phyloP scores from a whole-genome alignment of 345 rosid species.

The Citrus maxima region DNA sequence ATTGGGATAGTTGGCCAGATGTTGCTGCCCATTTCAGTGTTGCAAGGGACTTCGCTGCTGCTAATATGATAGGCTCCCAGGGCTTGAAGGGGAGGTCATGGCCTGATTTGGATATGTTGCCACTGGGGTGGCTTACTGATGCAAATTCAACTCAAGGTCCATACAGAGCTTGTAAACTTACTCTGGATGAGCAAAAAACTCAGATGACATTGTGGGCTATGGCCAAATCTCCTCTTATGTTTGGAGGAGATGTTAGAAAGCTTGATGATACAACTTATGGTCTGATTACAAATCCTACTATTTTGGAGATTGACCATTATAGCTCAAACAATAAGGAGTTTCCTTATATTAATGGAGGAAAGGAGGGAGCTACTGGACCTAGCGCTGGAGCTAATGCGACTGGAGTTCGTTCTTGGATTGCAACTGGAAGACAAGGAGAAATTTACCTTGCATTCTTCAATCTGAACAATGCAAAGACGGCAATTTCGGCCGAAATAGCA shows the following conservation, averaged over 20 bases:
- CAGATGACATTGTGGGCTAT: slow-evolving; percentile 95
- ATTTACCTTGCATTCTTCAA: slow-evolving; percentile 59
- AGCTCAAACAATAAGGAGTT: slow-evolving; percentile 80
- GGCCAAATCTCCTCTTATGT: slow-evolving; percentile 87
- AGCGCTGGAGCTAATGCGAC: slow-evolving; percentile 6
- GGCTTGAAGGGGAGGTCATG: slow-evolving; percentile 75
- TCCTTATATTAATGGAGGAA: slow-evolving; percentile 32
- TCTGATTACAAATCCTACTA: slow-evolving; percentile 69
- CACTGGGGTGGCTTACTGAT: slow-evolving; percentile 86
- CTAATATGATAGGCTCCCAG: slow-evolving; percentile 56
- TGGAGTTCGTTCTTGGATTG: slow-evolving; percentile 78
- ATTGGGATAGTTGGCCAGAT: slow-evolving; percentile 89
- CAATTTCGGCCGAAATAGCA: slow-evolving; percentile 48
- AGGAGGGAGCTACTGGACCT: slow-evolving; percentile 9
- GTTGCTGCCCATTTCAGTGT: slow-evolving; percentile 71
- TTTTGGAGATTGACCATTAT: slow-evolving; percentile 60
- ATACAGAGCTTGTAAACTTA: slow-evolving; percentile 64
- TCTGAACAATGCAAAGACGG: slow-evolving; percentile 35
- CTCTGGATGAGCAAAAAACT: slow-evolving; percentile 63
- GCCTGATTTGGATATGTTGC: slow-evolving; percentile 94
- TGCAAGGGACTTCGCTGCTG: slow-evolving; percentile 62
- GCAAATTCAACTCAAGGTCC: slow-evolving; percentile 76
- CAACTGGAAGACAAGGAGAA: slow-evolving; percentile 64
- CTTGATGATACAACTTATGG: slow-evolving; percentile 53
- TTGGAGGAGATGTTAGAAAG: slow-evolving; percentile 80